phyloP scores from a whole-genome alignment of 805 yeast genomes.

The Wickerhamomyces bovis region DNA sequence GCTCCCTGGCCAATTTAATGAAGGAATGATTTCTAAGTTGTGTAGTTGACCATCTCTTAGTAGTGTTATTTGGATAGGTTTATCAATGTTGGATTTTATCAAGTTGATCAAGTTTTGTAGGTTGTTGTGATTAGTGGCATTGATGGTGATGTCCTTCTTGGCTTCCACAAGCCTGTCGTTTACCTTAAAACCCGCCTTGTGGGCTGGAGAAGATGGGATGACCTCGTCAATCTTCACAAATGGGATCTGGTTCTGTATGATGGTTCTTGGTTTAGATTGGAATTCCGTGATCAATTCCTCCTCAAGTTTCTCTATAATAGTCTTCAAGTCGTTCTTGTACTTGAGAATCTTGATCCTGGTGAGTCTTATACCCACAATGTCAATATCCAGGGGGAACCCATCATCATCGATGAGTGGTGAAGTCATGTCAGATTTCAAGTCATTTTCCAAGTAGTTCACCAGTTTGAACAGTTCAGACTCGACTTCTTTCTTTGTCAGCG shows the following conservation, averaged over 20 bases:
- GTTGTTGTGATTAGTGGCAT: conserved; percentile 47
- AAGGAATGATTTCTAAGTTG: background rate
- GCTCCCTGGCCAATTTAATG: background rate
- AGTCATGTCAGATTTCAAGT: conserved; percentile 40
- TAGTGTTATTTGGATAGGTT: background rate
- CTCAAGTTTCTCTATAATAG: conserved; percentile 42
- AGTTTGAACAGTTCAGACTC: background rate
- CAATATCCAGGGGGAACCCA: conserved; percentile 81
- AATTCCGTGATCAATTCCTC: conserved; percentile 41
- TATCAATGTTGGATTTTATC: background rate
- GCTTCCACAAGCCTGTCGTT: conserved; percentile 42
- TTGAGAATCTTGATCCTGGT: conserved; percentile 60
- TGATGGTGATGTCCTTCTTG: conserved; percentile 37
- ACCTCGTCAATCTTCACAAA: conserved; percentile 39
- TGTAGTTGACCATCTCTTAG: background rate
- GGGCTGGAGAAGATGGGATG: conserved; percentile 44
- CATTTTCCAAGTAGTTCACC: background rate
- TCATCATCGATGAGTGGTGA: conserved; percentile 61
- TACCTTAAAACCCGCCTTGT: conserved; percentile 40
- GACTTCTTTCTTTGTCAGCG: background rate
- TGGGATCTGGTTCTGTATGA: conserved; percentile 30
- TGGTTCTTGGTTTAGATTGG: conserved; percentile 3
- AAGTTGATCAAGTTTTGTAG: conserved; percentile 21
- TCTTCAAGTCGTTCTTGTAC: conserved; percentile 61
- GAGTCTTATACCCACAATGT: conserved; percentile 62